Evolutionary conservation across 2,329 filamentous ascomycete species (phyloP), one percentile per base, ranked within the genome.

Genomic region (Claviceps africana): DNA sequence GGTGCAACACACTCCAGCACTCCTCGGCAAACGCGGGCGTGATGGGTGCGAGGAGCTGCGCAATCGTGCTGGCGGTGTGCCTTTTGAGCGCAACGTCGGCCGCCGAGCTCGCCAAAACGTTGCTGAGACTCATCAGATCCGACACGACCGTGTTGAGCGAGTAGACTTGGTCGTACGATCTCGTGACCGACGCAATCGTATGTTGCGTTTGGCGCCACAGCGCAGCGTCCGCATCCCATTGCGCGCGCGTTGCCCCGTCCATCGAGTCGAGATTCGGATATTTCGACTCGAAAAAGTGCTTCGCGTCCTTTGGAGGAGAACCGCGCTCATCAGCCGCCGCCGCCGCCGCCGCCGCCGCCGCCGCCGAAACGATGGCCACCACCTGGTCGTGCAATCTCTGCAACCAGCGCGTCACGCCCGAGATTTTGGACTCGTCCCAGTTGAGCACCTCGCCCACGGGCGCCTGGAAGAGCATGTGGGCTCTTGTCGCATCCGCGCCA

Each of bases 391-490:
- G 71, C 17, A 94, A 64, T 21, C 85, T 77, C 3, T 75, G 72
- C 17, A 95, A 75, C 89, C 89, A 95, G 50, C 89, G 79, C 48
- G 86, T 85, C 19, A 94, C 78, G 2, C 89, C 89, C 0, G 82
- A 72, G 48, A 95, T 91, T 65, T 89, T 91, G 42, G 76, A 72
- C 61, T 88, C 86, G 51, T 95, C 88, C 88, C 89, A 95, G 64
- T 93, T 86, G 1, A 95, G 76, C 1, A 93, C 79, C 53, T 95
- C 88, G 43, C 75, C 81, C 15, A 94, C 85, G 0, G 89, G 88
- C 1, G 89, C 89, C 60, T 90, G 86, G 71, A 95, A 95, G 7
- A 95, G 75, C 63, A 95, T 86, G 64, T 95, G 89, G 4, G 88
- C 88, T 52, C 89, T 76, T 2, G 86, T 89, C 6, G 86, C 83